Percentiles rank a stretch among this genome's conserved stretches.
phyloP scores from a whole-genome alignment of 305 asterid genomes.

The Fraxinus sp. region DNA sequence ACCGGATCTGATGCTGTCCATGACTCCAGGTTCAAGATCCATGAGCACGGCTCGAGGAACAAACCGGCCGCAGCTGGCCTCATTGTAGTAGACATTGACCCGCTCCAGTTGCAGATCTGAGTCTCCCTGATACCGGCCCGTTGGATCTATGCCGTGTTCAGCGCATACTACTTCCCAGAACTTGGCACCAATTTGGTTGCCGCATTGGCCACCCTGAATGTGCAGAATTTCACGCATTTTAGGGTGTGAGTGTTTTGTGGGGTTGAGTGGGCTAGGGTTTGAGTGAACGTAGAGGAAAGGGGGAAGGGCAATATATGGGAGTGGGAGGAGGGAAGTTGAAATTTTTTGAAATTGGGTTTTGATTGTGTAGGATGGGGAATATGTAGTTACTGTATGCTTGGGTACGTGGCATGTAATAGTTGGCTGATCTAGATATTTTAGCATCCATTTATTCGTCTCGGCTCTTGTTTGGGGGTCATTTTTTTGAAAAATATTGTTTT shows the following conservation, averaged over 20 bases:
- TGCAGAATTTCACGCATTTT: constrained; percentile 23
- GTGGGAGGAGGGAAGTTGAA: not conserved
- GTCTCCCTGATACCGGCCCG: constrained; percentile 27
- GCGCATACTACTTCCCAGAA: not conserved
- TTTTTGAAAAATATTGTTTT: no score
- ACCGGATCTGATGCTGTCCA: constrained; percentile 36
- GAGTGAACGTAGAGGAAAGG: not conserved
- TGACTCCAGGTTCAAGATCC: constrained; percentile 38
- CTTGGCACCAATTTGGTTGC: constrained; percentile 20
- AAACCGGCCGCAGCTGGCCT: constrained; percentile 24
- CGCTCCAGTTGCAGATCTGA: constrained; percentile 33
- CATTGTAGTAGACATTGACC: constrained; percentile 37
- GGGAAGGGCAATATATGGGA: not conserved
- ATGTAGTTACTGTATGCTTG: not conserved
- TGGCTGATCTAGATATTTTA: not conserved
- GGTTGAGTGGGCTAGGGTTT: not conserved
- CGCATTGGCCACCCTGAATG: constrained; percentile 22
- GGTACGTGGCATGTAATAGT: not conserved
- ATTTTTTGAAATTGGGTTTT: constrained; percentile 18
- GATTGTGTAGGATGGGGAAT: not conserved
- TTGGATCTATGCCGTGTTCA: constrained; percentile 3
- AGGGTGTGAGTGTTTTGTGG: not conserved
- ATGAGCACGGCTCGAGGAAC: constrained; percentile 35
- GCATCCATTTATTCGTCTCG: no score
- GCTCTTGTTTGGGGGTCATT: no score